phyloP scores from a whole-genome alignment of 2,329 filamentous ascomycete species.

The Geosmithia putterillii region DNA sequence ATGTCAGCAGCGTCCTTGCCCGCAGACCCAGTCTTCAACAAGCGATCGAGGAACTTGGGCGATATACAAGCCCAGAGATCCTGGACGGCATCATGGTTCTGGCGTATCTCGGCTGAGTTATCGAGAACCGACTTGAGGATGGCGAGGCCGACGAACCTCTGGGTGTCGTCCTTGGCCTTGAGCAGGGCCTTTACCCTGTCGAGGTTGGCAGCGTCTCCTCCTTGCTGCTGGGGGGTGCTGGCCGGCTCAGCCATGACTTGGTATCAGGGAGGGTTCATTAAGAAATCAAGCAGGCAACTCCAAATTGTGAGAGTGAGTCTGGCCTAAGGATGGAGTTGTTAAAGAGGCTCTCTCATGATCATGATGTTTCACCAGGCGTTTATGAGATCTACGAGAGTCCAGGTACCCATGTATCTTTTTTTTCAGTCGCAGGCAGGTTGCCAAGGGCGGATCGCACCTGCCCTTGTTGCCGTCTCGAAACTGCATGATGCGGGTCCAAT shows the following conservation, averaged over 20 bases:
- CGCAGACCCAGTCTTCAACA: slow-evolving; percentile 41
- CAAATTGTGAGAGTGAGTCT: no score
- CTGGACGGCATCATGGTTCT: slow-evolving; percentile 31
- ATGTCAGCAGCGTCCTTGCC: slow-evolving; percentile 42
- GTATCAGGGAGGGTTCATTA: not conserved
- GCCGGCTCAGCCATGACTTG: not conserved
- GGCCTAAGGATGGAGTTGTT: no score
- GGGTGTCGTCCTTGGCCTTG: slow-evolving; percentile 50
- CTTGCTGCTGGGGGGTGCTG: not conserved
- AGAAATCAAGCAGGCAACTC: no score
- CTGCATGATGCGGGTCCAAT: no score
- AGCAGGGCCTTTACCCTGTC: slow-evolving; percentile 44
- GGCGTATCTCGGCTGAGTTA: slow-evolving; percentile 38
- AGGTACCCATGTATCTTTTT: no score
- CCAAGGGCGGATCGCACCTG: no score
- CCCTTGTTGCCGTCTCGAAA: no score
- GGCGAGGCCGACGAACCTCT: slow-evolving; percentile 54
- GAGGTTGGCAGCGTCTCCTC: slow-evolving; percentile 10
- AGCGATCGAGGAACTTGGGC: slow-evolving; percentile 49
- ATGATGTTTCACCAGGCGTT: no score
- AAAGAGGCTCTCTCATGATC: no score
- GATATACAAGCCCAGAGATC: slow-evolving; percentile 48
- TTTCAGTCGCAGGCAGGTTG: no score
- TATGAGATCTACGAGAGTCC: no score
- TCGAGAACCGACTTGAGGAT: slow-evolving; percentile 55